Base-by-base conservation (phyloP, 331 rosid species). In the Dryas integrifolia region DNA sequence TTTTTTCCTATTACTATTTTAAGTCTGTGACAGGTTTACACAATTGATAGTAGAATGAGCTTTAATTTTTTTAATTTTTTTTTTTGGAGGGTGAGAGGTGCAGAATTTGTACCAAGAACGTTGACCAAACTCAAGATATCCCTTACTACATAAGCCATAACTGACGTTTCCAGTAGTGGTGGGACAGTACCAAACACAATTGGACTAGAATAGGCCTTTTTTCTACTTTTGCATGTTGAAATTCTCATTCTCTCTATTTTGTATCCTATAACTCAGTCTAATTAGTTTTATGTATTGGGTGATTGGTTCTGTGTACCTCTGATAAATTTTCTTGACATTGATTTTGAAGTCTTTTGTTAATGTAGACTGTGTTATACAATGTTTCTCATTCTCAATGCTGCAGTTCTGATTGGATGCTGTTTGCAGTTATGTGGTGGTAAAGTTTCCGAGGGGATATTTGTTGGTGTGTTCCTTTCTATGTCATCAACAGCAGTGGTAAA, bases 401-500 rank as follows among this genome's bases (percentile, higher is more conserved):
- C 55, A 75, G 69, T 77, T 59, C 63, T 81, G 72, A 81, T 65
- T 72, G 59, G 71, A 66, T 72, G 52, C 59, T 72, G 62, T 72
- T 81, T 58, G 85, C 86, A 85, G 88, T 73, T 82, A 63, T 85
- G 88, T 52, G 88, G 88, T 59, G 88, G 88, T 55, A 85, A 80
- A 78, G 59, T 85, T 64, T 82, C 88, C 0, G 88, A 85, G 69
- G 88, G 88, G 57, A 76, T 85, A 51, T 85, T 85, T 44, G 86
- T 85, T 59, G 88, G 88, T 18, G 67, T 82, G 45, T 82, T 85
- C 72, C 86, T 85, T 72, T 85, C 88, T 16, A 85, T 85, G 88
- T 85, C 88, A 67, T 85, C 88, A 72, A 85, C 88, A 13, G 88
- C 88, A 59, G 88, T 85, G 86, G 88, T 85, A 82, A 70, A 44